Percentiles rank a stretch among this genome's conserved stretches.
Evolutionary conservation across 1,139 yeast genomes (phyloP).

Genomic region (Diutina mesorugosa): DNA sequence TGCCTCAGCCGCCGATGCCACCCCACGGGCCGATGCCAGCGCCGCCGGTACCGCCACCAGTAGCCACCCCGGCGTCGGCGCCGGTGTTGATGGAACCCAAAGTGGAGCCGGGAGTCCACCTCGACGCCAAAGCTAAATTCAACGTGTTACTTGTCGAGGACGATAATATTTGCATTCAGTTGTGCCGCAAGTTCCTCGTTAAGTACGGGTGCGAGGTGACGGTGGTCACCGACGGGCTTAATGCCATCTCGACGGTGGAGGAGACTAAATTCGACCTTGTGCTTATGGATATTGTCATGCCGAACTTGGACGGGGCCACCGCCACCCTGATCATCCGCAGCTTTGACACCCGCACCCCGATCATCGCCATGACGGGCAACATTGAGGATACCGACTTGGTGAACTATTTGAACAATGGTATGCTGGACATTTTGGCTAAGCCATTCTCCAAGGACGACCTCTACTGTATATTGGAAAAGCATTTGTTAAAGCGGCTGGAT

Average conservation of each 20-base stretch:
- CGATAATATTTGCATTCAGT: constrained; percentile 70
- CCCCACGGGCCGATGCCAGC: constrained; percentile 6
- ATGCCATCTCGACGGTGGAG: constrained; percentile 75
- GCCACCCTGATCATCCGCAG: constrained; percentile 80
- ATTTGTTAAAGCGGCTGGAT: constrained; percentile 20
- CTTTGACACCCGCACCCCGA: constrained; percentile 75
- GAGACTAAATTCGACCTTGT: constrained; percentile 69
- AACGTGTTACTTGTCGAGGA: constrained; percentile 79
- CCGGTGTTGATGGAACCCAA: background rate
- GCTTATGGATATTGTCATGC: constrained; percentile 90
- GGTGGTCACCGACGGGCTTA: constrained; percentile 83
- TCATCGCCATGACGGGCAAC: constrained; percentile 90
- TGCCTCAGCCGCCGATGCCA: constrained; percentile 5
- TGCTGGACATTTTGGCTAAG: constrained; percentile 84
- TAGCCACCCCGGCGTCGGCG: constrained; percentile 10
- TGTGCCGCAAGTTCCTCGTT: constrained; percentile 65
- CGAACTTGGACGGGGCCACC: constrained; percentile 86
- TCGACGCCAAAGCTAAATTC: constrained; percentile 31
- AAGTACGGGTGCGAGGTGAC: constrained; percentile 90
- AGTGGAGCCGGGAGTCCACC: background rate
- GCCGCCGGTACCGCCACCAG: constrained; percentile 2
- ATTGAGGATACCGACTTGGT: constrained; percentile 71
- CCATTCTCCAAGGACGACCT: constrained; percentile 85
- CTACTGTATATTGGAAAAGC: constrained; percentile 61
- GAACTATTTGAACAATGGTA: constrained; percentile 75